These are phyloP conservation scores for Cymbidium sinense DNA, from an alignment of 106 monocot species.

Conservation along the genomic window DNA sequence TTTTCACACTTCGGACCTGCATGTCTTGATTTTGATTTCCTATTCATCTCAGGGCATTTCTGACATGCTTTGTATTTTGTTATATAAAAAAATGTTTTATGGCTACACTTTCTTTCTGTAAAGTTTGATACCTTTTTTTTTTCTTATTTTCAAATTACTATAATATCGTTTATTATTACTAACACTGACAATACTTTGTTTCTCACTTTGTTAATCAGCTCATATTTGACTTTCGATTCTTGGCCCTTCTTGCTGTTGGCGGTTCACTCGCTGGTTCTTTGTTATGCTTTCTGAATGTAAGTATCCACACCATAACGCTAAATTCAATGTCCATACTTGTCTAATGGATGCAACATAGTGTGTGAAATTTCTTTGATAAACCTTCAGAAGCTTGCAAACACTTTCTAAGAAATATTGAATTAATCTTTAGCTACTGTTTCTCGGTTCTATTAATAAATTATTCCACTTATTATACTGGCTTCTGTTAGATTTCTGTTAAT, in stretches of 20 bases:
- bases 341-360: background rate
- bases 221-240: constrained; percentile 96
- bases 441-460: no score
- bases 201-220: constrained; percentile 29
- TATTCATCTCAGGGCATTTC: background rate
- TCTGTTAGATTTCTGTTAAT: no score
- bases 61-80: background rate
- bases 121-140: background rate
- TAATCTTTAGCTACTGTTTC: no score
- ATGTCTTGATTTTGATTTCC: background rate
- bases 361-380: background rate
- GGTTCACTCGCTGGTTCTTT: constrained; percentile 94
- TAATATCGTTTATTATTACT: background rate
- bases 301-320: constrained; percentile 3
- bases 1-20: background rate
- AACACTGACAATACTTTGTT: background rate
- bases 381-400: no score
- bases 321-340: background rate
- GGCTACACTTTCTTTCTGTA: background rate
- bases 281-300: constrained; percentile 91
- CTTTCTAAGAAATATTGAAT: no score
- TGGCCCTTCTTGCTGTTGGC: constrained; percentile 88
- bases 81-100: background rate
- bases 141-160: background rate
- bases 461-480: no score